Base-by-base conservation (phyloP, 1,284 basidiomycete species). In the Sporisorium reilianum region DNA sequence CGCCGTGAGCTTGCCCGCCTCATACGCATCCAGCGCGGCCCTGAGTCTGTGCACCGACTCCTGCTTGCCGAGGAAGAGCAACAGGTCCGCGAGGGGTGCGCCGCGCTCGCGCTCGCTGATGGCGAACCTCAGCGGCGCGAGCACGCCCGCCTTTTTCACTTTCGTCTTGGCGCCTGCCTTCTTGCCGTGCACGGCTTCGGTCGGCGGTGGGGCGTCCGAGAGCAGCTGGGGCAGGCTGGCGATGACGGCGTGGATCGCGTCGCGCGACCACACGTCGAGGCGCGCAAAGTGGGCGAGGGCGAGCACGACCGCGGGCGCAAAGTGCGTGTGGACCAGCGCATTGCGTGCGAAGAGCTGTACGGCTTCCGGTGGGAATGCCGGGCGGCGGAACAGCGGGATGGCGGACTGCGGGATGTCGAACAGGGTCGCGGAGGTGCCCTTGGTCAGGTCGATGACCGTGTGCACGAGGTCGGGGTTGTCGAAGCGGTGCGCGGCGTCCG, bases 121-220 rank as follows among this genome's bases (percentile, higher is more conserved):
- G 6, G 66, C 72, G 25, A 75, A 70, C 20, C 75, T 40, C 14
- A 77, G 48, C 12, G 75, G 75, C 0, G 63, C 65, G 11, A 75
- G 30, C n/a, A 77, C 50, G 4, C 61, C 61, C 1, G 71, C 51
- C 46, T 75, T 75, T 20, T 74, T 74, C 28, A 74, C 46, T 22
- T 69, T 74, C 9, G 49, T 57, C 16, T 55, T 64, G 30, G 60
- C 38, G 4, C 22, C 38, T 5, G n/a, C 44, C 10, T 50, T 49
- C 12, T 38, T 16, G 3, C 32, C 32, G 9, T 7, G 3, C 5
- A 18, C 36, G 2, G 20, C 28, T 22, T 58, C 42, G 2, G 11
- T 18, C 12, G 53, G 50, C 11, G 65, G 52, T 7, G 16, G 16
- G 2, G 55, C 66, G 11, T 58, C 45, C 2, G 46, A 46, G 2